These are phyloP conservation scores for Ascochyta rabiei DNA, from an alignment of 2,329 filamentous ascomycete genomes.

Conservation along the genomic window DNA sequence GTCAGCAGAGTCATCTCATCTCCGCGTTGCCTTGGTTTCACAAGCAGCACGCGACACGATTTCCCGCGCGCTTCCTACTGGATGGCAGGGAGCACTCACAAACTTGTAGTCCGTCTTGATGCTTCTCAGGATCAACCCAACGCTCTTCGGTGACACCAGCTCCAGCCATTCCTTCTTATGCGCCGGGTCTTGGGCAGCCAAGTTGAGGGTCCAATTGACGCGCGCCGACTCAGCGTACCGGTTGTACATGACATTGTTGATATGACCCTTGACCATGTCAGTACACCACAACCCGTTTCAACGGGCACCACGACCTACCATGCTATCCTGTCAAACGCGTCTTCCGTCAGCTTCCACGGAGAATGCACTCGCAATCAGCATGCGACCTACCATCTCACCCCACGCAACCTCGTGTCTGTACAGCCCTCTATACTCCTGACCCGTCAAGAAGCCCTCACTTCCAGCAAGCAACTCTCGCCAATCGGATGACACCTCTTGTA, in stretches of 20 bases:
- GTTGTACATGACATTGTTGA: constrained; percentile 86
- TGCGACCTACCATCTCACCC: constrained; percentile 76
- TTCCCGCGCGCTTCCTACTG: constrained; percentile 7
- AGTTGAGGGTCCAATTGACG: constrained; percentile 77
- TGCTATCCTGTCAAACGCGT: constrained; percentile 52
- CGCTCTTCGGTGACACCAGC: constrained; percentile 68
- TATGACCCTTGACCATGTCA: constrained; percentile 64
- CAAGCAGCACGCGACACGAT: constrained; percentile 3
- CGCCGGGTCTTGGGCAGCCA: constrained; percentile 66
- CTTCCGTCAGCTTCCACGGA: neutral
- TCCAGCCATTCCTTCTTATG: constrained; percentile 70
- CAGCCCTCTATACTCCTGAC: constrained; percentile 65
- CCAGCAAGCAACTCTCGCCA: constrained; percentile 77
- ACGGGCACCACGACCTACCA: constrained; percentile 50
- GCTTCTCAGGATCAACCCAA: constrained; percentile 78
- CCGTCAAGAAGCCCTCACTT: constrained; percentile 75
- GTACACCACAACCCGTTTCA: neutral
- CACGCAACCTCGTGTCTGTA: constrained; percentile 73
- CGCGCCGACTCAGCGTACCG: constrained; percentile 82
- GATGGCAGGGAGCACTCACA: constrained; percentile 57
- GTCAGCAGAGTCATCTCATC: constrained; percentile 12
- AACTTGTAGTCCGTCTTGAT: constrained; percentile 89
- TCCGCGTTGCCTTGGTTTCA: neutral
- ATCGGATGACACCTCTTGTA: constrained; percentile 65
- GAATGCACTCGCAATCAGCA: neutral